Conservation (phyloP, 352 stramenopile genomes). For the Pythium utonaiense region DNA sequence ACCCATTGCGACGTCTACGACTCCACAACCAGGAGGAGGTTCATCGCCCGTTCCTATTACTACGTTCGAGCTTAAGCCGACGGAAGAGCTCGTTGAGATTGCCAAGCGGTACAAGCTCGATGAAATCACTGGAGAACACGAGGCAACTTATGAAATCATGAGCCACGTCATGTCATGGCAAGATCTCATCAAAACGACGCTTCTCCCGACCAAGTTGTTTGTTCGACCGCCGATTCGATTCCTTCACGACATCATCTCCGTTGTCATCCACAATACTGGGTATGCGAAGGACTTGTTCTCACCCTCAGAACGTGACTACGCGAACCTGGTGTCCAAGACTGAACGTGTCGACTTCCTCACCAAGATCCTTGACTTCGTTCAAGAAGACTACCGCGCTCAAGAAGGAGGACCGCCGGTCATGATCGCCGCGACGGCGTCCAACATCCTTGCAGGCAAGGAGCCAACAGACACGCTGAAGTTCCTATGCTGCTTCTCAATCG, state of each 20-base stretch:
- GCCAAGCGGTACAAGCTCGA: slow-evolving; percentile 38
- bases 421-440: slow-evolving; percentile 66
- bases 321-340: slow-evolving; percentile 59
- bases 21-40: background rate
- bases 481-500: slow-evolving; percentile 57
- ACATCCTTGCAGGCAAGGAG: slow-evolving; percentile 79
- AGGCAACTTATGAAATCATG: slow-evolving; percentile 63
- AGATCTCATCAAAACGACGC: slow-evolving; percentile 65
- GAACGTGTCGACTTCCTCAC: slow-evolving; percentile 73
- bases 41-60: slow-evolving; percentile 13
- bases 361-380: slow-evolving; percentile 71
- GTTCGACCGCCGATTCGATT: slow-evolving; percentile 74
- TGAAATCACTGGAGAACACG: slow-evolving; percentile 52
- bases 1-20: slow-evolving; percentile 10
- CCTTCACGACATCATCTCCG: slow-evolving; percentile 73
- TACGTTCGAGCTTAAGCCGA: slow-evolving; percentile 45
- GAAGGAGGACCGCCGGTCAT: slow-evolving; percentile 30
- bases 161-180: slow-evolving; percentile 74
- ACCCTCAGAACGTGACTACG: slow-evolving; percentile 55
- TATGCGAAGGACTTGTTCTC: slow-evolving; percentile 50
- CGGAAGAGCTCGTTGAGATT: slow-evolving; percentile 29
- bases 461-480: slow-evolving; percentile 73
- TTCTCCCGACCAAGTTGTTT: slow-evolving; percentile 71
- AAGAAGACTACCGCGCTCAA: slow-evolving; percentile 44
- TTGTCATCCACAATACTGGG: slow-evolving; percentile 63